phyloP scores from a whole-genome alignment of 164 flowering plant species.

The Chimonanthus salicifolius region DNA sequence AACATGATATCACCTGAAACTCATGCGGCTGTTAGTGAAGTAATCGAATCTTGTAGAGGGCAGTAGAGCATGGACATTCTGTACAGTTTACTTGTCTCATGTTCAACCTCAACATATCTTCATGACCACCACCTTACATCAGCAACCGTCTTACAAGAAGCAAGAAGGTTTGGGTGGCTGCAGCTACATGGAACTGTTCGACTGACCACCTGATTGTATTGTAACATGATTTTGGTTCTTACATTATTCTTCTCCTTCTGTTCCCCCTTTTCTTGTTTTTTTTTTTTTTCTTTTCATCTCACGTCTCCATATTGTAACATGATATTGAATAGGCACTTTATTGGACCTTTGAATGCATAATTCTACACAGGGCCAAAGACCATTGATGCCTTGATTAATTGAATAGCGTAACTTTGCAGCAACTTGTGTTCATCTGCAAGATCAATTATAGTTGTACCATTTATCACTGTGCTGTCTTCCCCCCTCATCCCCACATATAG shows the following conservation, averaged over 20 bases:
- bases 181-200: background rate
- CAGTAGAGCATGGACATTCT: conserved; percentile 14
- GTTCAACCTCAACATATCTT: background rate
- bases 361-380: background rate
- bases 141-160: background rate
- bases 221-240: background rate
- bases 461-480: too few relatives aligned
- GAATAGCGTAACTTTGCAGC: too few relatives aligned
- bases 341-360: background rate
- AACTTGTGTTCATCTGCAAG: too few relatives aligned
- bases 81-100: background rate
- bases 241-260: background rate
- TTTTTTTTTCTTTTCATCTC: background rate
- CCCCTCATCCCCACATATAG: too few relatives aligned
- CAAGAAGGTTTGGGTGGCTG: background rate
- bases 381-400: too few relatives aligned
- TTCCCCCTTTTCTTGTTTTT: background rate
- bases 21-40: conserved; percentile 71
- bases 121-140: background rate
- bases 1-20: conserved; percentile 94
- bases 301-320: background rate
- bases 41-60: conserved; percentile 78
- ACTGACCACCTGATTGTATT: conserved; percentile 1
- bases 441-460: too few relatives aligned
- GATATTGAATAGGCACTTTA: background rate